Percentiles rank a stretch among this genome's conserved stretches.
Evolutionary conservation across 805 yeast genomes (phyloP).

Genomic region (Cephaloascus fragrans): DNA sequence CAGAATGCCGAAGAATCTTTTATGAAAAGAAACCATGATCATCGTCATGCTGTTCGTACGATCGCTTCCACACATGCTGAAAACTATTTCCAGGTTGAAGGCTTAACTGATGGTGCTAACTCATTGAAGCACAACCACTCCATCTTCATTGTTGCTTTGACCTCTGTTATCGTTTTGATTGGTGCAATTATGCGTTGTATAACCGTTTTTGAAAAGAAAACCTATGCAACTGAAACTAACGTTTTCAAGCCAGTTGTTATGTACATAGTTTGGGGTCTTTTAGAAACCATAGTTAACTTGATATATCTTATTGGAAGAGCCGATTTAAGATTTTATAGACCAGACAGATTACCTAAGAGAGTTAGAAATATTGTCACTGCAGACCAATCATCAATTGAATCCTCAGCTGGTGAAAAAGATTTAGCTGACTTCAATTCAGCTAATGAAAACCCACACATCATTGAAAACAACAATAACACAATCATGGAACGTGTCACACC

Average conservation of each 20-base stretch:
- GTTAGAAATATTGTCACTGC: constrained; percentile 32
- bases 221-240: constrained; percentile 24
- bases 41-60: constrained; percentile 43
- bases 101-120: constrained; percentile 8
- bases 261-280: constrained; percentile 61
- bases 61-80: constrained; percentile 39
- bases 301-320: constrained; percentile 55
- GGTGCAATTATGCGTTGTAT: constrained; percentile 44
- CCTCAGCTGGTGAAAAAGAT: constrained; percentile 1
- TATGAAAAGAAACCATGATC: constrained; percentile 36
- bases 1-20: constrained; percentile 36
- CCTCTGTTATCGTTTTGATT: constrained; percentile 39
- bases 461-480: no score
- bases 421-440: no score
- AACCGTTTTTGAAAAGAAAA: constrained; percentile 27
- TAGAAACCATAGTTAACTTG: constrained; percentile 49
- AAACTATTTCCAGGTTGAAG: constrained; percentile 1
- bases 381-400: constrained; percentile 14
- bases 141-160: constrained; percentile 29
- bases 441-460: no score
- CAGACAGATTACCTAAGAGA: constrained; percentile 41
- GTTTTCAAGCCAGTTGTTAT: constrained; percentile 46
- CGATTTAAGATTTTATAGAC: constrained; percentile 73
- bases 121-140: constrained; percentile 42
- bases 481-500: no score